These are phyloP conservation scores for Populus nigra DNA, from an alignment of 345 rosid species.

Conservation along the genomic window DNA sequence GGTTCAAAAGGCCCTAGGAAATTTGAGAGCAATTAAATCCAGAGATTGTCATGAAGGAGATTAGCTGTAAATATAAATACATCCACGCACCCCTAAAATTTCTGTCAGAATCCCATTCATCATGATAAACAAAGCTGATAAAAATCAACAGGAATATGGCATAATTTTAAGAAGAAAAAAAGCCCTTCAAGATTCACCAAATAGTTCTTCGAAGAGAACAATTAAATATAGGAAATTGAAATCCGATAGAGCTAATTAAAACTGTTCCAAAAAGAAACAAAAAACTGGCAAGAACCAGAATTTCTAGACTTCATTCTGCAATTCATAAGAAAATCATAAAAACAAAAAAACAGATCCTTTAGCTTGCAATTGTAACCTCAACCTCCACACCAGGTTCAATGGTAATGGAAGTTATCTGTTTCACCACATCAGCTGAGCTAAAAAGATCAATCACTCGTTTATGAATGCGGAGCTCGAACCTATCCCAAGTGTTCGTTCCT, in stretches of 20 bases:
- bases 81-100: background rate
- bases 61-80: background rate
- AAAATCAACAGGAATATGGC: background rate
- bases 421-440: slow-evolving; percentile 50
- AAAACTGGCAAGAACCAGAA: background rate
- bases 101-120: background rate
- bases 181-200: background rate
- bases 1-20: background rate
- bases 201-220: background rate
- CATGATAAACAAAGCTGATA: background rate
- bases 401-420: slow-evolving; percentile 54
- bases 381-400: slow-evolving; percentile 54
- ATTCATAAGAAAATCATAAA: no score
- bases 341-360: background rate
- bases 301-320: background rate
- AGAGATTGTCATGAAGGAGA: background rate
- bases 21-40: background rate
- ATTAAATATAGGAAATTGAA: background rate
- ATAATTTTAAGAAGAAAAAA: no score
- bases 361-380: slow-evolving; percentile 51
- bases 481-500: slow-evolving; percentile 55
- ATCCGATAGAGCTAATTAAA: background rate
- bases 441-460: slow-evolving; percentile 45
- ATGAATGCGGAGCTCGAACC: slow-evolving; percentile 49
- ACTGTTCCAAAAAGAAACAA: background rate